Base-by-base conservation (phyloP, 2,329 filamentous ascomycete genomes). In the Colletotrichum salicis region DNA sequence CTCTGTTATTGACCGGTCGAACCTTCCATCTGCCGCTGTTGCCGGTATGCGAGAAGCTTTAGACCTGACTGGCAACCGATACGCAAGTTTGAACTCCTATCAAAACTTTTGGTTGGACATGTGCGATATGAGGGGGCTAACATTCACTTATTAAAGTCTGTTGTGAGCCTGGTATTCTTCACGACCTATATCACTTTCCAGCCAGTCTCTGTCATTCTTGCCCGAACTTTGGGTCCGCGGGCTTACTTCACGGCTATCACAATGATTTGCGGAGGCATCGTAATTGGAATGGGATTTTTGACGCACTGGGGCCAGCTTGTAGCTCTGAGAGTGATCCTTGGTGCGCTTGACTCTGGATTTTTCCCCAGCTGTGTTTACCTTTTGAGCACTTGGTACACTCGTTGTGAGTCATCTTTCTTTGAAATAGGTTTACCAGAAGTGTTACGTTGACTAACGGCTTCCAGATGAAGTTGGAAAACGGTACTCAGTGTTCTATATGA, bases 311-410 rank as follows among this genome's bases (percentile, higher is more conserved):
- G 58, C 11, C 56, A 65, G 27, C 41, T 77, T 72, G 74, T 62
- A n/a, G 68, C 64, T 19, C 48, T 75, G 19, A 65, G 75, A 45
- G 54, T 75, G 7, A 15, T 77, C 7, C 73, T 77, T 1, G 76
- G 76, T 27, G 67, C 73, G 1, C 59, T 75, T 4, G 76, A 76
- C 54, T 68, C 74, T 3, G 74, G 73, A n/a, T 80, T 90, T 0
- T 88, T 87, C 73, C 87, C 87, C 1, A 87, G 87, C 4, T 91
- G 81, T 41, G 68, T 86, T 79, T 59, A 84, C 82, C 91, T 91
- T 73, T 82, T 93, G 1, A 89, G 86, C 1, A 91, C 89, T 74
- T 93, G 91, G 90, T 93, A 93, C 75, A 89, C 86, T 74, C 84
- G 91, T n/a, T 86, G 68, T 71, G 24, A 58, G 68, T 67, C 7